Conservation (phyloP, 495 filamentous ascomycete species). For the Bathelium albidoporum region DNA sequence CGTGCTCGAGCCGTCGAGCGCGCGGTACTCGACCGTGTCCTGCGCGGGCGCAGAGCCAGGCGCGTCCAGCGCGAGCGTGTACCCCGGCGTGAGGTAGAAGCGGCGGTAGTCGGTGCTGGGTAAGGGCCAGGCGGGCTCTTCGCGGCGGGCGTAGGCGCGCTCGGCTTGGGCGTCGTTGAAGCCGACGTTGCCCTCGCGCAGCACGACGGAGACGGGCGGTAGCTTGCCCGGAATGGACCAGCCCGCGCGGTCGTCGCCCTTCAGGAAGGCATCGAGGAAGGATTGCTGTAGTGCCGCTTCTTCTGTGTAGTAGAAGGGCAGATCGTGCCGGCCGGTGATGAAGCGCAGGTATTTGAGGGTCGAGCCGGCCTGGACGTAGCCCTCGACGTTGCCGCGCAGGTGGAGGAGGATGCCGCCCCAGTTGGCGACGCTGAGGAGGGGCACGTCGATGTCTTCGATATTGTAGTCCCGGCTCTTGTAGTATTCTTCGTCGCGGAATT, state of each 20-base stretch:
- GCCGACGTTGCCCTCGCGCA: conserved; percentile 53
- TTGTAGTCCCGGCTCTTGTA: conserved; percentile 52
- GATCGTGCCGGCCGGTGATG: conserved; percentile 58
- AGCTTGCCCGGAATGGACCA: conserved; percentile 47
- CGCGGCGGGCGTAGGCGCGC: conserved; percentile 38
- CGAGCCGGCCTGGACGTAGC: conserved; percentile 48
- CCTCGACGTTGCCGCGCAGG: conserved; percentile 55
- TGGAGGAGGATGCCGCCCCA: conserved; percentile 57
- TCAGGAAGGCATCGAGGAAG: conserved; percentile 60
- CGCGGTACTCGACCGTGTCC: conserved; percentile 26
- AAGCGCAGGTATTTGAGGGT: conserved; percentile 55
- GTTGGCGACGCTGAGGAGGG: conserved; percentile 52
- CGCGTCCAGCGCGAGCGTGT: conserved; percentile 24
- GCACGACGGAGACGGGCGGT: conserved; percentile 44
- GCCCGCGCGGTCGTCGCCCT: conserved; percentile 47
- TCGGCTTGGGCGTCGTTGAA: conserved; percentile 51
- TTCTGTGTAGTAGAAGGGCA: conserved; percentile 60
- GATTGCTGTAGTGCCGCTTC: conserved; percentile 54
- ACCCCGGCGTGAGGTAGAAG: conserved; percentile 40
- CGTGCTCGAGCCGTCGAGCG: conserved; percentile 32
- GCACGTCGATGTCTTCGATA: conserved; percentile 52
- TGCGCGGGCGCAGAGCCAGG: conserved; percentile 4
- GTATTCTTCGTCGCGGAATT: conserved; percentile 50
- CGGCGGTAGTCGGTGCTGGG: conserved; percentile 48
- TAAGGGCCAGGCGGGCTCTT: conserved; percentile 55